Base-by-base conservation (phyloP, 441 rosid genomes). In the Capsella rubella region DNA sequence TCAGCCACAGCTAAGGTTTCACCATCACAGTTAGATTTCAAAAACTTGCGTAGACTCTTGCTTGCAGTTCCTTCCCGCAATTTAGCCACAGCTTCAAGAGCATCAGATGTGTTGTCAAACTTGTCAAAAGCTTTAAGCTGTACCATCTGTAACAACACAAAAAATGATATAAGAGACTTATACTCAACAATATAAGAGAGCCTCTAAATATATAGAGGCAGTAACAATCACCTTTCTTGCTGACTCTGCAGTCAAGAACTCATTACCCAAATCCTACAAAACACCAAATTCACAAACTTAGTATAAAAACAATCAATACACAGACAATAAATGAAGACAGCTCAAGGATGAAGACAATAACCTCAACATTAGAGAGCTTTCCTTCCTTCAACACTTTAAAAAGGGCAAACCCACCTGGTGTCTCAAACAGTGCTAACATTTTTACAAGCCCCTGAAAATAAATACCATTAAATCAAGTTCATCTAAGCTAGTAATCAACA, bases 321-420 rank as follows among this genome's bases (percentile, higher is more conserved):
- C 4, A 45, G n/a, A 57, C 40, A 16, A 35, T 12, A 21, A 39
- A 39, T 39, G 16, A 39, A 18, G 10, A 5, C 1, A 27, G 13
- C 34, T 51, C n/a, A 57, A 51, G 10, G 8, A 21, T 28, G 2
- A 31, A 51, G 14, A 57, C 29, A 28, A 16, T 68, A 74, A 95
- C 99, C 96, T 90, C 96, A 65, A 89, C 90, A 80, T 92, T 85
- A 28, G 91, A 75, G 29, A 92, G 90, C 83, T 90, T 92, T 71
- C 90, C 97, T 85, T 92, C 97, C 74, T 94, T 87, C 72, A 90
- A 72, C 3, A 95, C 92, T 82, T 92, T 95, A 59, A 95, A 90
- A 6, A 92, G 87, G 71, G 96, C 96, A 70, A 87, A 92, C 46
- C 98, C 98, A 21, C 91, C 98, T 0, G 97, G 88, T 0, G 98